phyloP scores from a whole-genome alignment of 2,329 filamentous ascomycete genomes.

The Fusarium sp. region DNA sequence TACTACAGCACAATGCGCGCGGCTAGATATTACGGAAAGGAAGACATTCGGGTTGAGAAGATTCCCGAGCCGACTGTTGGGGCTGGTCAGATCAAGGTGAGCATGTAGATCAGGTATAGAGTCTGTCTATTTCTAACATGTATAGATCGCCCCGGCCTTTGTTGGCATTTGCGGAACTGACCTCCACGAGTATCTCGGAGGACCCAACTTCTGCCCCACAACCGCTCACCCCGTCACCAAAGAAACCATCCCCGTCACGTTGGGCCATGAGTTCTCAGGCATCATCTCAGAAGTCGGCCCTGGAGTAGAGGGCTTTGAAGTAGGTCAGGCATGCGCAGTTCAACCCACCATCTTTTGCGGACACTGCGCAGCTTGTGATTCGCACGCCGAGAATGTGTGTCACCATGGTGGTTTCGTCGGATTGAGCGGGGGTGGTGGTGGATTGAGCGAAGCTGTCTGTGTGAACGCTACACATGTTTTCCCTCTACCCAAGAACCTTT shows the following conservation, averaged over 20 bases:
- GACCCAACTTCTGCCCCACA: slow-evolving; percentile 50
- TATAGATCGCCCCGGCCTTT: slow-evolving; percentile 46
- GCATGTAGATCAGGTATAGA: fast-evolving
- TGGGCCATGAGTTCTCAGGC: slow-evolving; percentile 75
- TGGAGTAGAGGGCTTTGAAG: slow-evolving; percentile 56
- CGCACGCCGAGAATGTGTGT: slow-evolving; percentile 67
- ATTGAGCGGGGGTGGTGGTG: slow-evolving; percentile 59
- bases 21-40: slow-evolving; percentile 64
- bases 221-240: slow-evolving; percentile 69
- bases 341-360: slow-evolving; percentile 70
- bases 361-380: slow-evolving; percentile 64
- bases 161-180: slow-evolving; percentile 62
- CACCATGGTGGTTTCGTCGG: slow-evolving; percentile 53
- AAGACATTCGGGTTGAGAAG: slow-evolving; percentile 65
- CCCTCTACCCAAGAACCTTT: slow-evolving; percentile 61
- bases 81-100: slow-evolving; percentile 58
- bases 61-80: slow-evolving; percentile 59
- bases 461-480: slow-evolving; percentile 61
- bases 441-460: slow-evolving; percentile 65
- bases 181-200: slow-evolving; percentile 47
- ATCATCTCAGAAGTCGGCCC: slow-evolving; percentile 67
- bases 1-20: slow-evolving; percentile 63
- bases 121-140: fast-evolving
- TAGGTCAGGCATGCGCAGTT: slow-evolving; percentile 68
- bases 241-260: slow-evolving; percentile 66